Conservation (phyloP, 1,284 basidiomycete genomes). For the Austroboletus niveus region DNA sequence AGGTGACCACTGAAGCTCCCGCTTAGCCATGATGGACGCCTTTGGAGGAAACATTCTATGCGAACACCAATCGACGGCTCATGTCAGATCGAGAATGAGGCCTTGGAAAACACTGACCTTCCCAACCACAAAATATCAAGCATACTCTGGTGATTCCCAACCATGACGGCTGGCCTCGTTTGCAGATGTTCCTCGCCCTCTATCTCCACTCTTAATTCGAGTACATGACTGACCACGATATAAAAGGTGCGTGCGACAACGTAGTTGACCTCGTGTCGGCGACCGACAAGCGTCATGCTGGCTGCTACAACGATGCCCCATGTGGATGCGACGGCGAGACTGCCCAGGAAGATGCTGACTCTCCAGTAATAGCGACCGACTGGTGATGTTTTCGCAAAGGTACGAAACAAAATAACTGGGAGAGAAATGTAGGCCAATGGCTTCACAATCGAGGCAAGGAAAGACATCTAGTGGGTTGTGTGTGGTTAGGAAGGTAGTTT, state of each 20-base stretch:
- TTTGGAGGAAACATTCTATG: conserved; percentile 79
- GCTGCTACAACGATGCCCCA: conserved; percentile 77
- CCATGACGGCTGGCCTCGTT: conserved; percentile 68
- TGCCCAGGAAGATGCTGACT: conserved; percentile 70
- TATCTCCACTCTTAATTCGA: conserved; percentile 75
- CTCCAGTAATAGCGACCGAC: conserved; percentile 72
- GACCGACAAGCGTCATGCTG: conserved; percentile 68
- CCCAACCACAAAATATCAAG: conserved; percentile 86
- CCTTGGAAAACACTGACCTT: conserved; percentile 46
- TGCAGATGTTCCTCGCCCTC: conserved; percentile 85
- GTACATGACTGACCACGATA: conserved; percentile 57
- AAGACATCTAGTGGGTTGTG: conserved; percentile 47
- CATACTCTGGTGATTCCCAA: conserved; percentile 95
- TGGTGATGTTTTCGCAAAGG: conserved; percentile 53
- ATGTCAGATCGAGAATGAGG: conserved; percentile 1
- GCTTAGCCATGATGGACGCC: conserved; percentile 92
- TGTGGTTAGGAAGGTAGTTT: conserved; percentile 9
- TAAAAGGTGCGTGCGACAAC: conserved; percentile 89
- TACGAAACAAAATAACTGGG: conserved; percentile 60
- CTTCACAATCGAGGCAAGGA: conserved; percentile 56
- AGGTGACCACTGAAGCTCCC: conserved; percentile 84
- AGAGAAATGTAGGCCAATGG: conserved; percentile 73
- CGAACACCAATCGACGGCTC: conserved; percentile 4
- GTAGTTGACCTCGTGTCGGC: conserved; percentile 82
- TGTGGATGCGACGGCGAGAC: conserved; percentile 71